Evolutionary conservation across 331 rosid genomes (phyloP), one percentile per base, ranked within the genome.

Genomic region (Spiraea crenata): DNA sequence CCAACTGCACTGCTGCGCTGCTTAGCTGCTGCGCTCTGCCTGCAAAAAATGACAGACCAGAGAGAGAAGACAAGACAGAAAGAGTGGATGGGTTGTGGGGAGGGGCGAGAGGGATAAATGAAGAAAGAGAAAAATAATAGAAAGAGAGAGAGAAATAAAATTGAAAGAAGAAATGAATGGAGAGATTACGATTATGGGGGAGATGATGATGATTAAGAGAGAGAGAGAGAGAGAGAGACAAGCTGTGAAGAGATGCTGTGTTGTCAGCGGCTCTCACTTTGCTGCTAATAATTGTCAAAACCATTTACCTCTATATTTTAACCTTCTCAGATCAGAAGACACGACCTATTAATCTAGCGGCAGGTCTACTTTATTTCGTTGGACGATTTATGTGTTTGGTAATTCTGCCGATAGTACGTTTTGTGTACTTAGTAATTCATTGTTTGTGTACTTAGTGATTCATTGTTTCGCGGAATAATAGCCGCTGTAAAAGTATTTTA

Each of bases 181-280:
- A 57, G 81, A 75, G 86, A 79, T 70, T 83, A 76, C 72, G 65
- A 72, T 74, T 74, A 77, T 68, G 76, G 72, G 81, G 72, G 74
- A 61, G 77, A 63, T 67, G 75, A 67, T 75, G 68, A 79, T 79
- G 83, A 75, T 82, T 79, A 73, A 63, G 87, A 76, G 79, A 77
- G 80, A 77, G 76, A 69, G 55, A 56, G 67, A 46, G 66, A 56
- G 35, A 45, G 54, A 49, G 38, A 50, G 64, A 40, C 15, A 9
- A 19, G n/a, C n/a, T n/a, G n/a, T 47, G 7, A 44, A 42, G 76
- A 74, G 79, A 76, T 75, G 86, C 74, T 63, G 73, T 73, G 72
- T 71, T 78, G 86, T 71, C 83, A 78, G 83, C 81, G 75, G 83
- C 81, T 71, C 77, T 79, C 76, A 79, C 83, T 79, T 79, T 74